These are phyloP conservation scores for Cordyceps pruinosa DNA, from an alignment of 2,329 filamentous ascomycete species.

Conservation along the genomic window DNA sequence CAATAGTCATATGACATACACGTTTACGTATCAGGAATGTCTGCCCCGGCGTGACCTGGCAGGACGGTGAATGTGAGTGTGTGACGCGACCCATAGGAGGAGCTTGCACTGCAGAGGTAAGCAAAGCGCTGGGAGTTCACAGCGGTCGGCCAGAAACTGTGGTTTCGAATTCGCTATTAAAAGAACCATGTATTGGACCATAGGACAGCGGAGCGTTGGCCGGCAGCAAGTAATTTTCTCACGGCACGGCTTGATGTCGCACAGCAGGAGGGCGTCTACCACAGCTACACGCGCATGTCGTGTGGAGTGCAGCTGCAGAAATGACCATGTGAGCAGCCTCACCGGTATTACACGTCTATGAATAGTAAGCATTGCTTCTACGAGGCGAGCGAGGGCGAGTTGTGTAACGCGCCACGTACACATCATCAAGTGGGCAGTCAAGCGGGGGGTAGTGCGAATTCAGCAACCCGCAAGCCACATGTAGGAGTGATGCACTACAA, in stretches of 20 bases:
- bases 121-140: neutral
- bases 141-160: neutral
- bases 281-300: neutral
- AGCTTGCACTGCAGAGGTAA: neutral
- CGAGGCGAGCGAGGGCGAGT: neutral
- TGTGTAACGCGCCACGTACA: neutral
- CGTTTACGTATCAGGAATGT: neutral
- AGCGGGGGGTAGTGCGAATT: neutral
- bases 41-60: neutral
- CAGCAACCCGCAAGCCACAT: neutral
- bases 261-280: neutral
- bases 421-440: neutral
- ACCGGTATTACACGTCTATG: neutral
- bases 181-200: neutral
- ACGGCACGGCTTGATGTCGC: neutral
- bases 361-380: neutral
- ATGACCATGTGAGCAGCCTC: neutral
- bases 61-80: neutral
- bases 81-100: too few relatives aligned
- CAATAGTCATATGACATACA: constrained; percentile 2
- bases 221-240: neutral
- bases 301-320: neutral
- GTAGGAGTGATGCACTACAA: neutral
- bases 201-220: neutral
- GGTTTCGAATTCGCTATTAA: neutral